phyloP scores from a whole-genome alignment of 495 filamentous ascomycete genomes.

The Astrocystis sublimbata region DNA sequence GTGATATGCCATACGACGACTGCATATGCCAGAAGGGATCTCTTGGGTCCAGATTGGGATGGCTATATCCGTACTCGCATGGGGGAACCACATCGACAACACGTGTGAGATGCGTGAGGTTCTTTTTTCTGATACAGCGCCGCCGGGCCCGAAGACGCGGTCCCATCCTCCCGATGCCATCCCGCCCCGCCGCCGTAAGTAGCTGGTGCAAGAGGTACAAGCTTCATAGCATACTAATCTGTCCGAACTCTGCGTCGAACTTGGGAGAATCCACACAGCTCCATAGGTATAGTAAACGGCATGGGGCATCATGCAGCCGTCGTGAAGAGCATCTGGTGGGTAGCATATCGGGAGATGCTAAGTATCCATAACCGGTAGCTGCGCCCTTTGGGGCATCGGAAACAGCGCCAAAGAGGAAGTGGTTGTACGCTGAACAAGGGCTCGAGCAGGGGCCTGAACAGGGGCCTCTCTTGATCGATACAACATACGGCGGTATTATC shows the following conservation, averaged over 20 bases:
- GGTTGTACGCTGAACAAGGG: neutral
- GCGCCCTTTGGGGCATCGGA: neutral
- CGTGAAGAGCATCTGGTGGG: slow-evolving; percentile 11
- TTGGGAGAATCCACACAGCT: too few relatives aligned
- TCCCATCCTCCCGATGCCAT: slow-evolving; percentile 8
- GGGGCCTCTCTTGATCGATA: neutral
- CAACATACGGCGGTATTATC: neutral
- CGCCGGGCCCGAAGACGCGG: slow-evolving; percentile 11
- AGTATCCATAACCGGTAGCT: neutral
- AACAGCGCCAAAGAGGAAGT: slow-evolving; percentile 8
- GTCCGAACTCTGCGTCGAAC: too few relatives aligned
- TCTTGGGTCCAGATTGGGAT: neutral
- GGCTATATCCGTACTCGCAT: slow-evolving; percentile 1
- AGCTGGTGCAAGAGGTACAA: slow-evolving; percentile 2
- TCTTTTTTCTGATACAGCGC: slow-evolving; percentile 9
- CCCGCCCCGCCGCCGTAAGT: neutral
- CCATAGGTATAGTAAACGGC: neutral
- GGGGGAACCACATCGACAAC: slow-evolving; percentile 1
- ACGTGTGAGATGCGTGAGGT: slow-evolving; percentile 13
- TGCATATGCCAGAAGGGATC: slow-evolving; percentile 2
- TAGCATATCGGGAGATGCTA: neutral
- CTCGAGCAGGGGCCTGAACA: too few relatives aligned
- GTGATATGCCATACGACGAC: slow-evolving; percentile 5
- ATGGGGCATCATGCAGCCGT: slow-evolving; percentile 17
- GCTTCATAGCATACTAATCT: neutral